A percentile compares a stretch with the other conserved stretches of the same genome.
phyloP scores from a whole-genome alignment of 2,329 filamentous ascomycete species.

The Claviceps africana region DNA sequence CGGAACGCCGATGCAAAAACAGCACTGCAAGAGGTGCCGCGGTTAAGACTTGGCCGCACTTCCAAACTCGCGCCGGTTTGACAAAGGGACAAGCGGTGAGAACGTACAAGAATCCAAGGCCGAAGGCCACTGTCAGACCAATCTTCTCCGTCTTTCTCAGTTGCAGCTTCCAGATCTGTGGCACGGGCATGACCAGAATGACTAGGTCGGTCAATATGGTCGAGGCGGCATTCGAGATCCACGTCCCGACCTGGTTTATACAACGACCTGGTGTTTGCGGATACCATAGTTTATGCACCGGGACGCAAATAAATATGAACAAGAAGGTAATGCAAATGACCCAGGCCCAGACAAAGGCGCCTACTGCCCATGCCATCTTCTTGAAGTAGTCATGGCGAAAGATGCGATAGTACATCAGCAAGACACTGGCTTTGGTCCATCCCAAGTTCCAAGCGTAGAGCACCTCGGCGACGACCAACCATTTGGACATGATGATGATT shows the following conservation, averaged over 20 bases:
- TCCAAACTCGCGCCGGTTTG: background rate
- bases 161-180: conserved; percentile 31
- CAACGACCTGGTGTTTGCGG: conserved; percentile 29
- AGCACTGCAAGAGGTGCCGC: conserved; percentile 18
- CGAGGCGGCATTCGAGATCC: conserved; percentile 34
- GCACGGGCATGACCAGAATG: conserved; percentile 30
- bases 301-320: conserved; percentile 38
- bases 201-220: conserved; percentile 32
- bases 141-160: conserved; percentile 27
- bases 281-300: conserved; percentile 35
- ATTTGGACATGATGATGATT: conserved; percentile 32
- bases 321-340: conserved; percentile 32
- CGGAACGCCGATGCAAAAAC: conserved; percentile 35
- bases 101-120: conserved; percentile 30
- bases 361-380: conserved; percentile 26
- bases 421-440: conserved; percentile 34
- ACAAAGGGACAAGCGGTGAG: background rate
- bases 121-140: conserved; percentile 29
- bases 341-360: conserved; percentile 31
- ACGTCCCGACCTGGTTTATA: conserved; percentile 34
- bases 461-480: conserved; percentile 32
- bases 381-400: conserved; percentile 31
- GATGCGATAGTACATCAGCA: conserved; percentile 40
- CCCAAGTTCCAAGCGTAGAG: conserved; percentile 33
- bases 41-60: background rate